Conservation (phyloP, 2,329 filamentous ascomycete species). For the Colletotrichum agaves region DNA sequence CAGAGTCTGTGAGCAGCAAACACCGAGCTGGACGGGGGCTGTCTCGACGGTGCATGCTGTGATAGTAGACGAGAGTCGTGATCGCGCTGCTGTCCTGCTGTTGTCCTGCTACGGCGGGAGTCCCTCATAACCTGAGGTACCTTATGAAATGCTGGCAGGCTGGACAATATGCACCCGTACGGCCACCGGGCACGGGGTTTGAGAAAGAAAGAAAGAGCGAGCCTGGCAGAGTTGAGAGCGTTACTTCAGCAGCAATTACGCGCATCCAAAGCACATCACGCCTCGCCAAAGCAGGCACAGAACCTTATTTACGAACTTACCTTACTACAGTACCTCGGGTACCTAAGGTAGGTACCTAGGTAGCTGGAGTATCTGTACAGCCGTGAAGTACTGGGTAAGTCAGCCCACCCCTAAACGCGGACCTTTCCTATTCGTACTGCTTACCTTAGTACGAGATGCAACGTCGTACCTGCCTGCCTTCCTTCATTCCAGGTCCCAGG, state of each 20-base stretch:
- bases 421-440: no score
- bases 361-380: no score
- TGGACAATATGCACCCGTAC: slow-evolving; percentile 1
- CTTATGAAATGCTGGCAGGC: not conserved
- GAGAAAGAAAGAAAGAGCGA: slow-evolving; percentile 1
- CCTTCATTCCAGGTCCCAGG: slow-evolving; percentile 9
- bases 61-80: no score
- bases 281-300: slow-evolving; percentile 19
- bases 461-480: not conserved
- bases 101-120: no score
- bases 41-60: no score
- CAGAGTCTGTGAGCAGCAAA: not conserved
- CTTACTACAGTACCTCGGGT: no score
- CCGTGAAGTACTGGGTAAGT: no score
- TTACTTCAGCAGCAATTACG: not conserved
- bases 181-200: slow-evolving; percentile 1
- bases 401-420: no score
- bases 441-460: not conserved
- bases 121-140: not conserved
- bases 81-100: no score
- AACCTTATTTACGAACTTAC: no score
- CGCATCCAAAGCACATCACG: slow-evolving; percentile 10
- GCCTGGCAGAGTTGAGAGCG: not conserved
- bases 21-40: not conserved
- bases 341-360: no score